A percentile compares a stretch with the other conserved stretches of the same genome.
Evolutionary conservation across 345 rosid genomes (phyloP).

Genomic region (Erysimum cheiranthoides): DNA sequence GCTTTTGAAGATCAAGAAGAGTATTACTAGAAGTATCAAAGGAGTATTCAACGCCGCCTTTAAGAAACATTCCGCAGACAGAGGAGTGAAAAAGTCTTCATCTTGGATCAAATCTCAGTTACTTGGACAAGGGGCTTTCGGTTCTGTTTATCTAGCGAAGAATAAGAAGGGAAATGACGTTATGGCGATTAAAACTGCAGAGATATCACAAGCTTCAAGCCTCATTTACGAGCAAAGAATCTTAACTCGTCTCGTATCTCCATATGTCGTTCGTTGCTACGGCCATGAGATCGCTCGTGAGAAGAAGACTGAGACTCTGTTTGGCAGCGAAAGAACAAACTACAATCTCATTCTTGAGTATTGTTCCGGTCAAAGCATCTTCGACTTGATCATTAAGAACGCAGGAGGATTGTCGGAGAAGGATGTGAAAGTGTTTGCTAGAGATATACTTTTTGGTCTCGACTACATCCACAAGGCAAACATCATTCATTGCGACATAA

Average conservation of each 20-base stretch:
- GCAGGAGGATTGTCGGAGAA: neutral
- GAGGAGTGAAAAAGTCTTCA: neutral
- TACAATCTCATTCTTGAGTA: conserved; percentile 11
- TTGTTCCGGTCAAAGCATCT: neutral
- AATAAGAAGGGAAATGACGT: neutral
- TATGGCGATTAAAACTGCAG: neutral
- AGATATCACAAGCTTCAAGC: neutral
- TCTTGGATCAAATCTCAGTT: neutral
- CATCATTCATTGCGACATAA: neutral
- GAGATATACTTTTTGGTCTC: neutral
- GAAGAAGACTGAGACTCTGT: neutral
- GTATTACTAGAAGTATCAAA: too few relatives aligned
- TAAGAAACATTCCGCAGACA: neutral
- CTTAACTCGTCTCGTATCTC: neutral
- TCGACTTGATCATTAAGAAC: neutral
- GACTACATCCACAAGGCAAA: neutral
- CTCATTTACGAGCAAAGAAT: too few relatives aligned
- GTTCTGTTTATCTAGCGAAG: neutral
- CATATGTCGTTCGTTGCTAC: neutral
- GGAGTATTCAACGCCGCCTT: neutral
- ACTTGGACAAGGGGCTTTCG: neutral
- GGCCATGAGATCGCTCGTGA: conserved; percentile 2
- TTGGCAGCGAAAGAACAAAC: neutral
- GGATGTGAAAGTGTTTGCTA: neutral
- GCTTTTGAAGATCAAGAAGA: neutral